Evolutionary conservation across 257 asterid species (phyloP).

Genomic region (Solanum peruvianum): DNA sequence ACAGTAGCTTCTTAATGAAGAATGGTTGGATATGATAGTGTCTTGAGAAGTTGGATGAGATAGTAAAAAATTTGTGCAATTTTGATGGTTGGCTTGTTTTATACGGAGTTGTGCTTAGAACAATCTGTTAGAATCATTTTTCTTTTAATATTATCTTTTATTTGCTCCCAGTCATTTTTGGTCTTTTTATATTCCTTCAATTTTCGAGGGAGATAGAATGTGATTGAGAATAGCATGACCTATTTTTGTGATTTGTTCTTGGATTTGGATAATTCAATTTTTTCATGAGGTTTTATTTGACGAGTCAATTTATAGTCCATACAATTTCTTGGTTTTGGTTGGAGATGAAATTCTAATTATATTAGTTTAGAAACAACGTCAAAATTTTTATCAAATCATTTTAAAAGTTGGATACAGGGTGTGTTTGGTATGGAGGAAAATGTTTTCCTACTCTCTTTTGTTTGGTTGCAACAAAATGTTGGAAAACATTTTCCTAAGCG

Average conservation of each 20-base stretch:
- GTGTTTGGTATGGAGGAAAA: too few relatives aligned
- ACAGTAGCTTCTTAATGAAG: slow-evolving; percentile 25
- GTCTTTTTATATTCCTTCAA: neutral
- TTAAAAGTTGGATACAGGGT: neutral
- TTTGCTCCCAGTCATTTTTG: neutral
- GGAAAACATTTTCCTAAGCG: too few relatives aligned
- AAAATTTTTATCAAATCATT: neutral
- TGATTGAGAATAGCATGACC: neutral
- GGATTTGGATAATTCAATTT: neutral
- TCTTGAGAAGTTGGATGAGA: neutral
- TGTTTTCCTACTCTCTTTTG: too few relatives aligned
- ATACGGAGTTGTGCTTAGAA: neutral
- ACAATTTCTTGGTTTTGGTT: neutral
- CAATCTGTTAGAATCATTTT: neutral
- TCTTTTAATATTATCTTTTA: neutral
- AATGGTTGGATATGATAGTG: neutral
- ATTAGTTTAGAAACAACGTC: neutral
- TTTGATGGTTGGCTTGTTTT: neutral
- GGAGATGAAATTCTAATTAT: neutral
- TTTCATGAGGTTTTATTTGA: neutral
- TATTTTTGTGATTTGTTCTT: neutral
- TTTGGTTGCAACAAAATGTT: too few relatives aligned
- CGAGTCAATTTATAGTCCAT: neutral
- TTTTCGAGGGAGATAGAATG: neutral
- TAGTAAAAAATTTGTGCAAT: neutral